Conservation (phyloP, 352 stramenopile genomes). For the Achlya hypogyna region DNA sequence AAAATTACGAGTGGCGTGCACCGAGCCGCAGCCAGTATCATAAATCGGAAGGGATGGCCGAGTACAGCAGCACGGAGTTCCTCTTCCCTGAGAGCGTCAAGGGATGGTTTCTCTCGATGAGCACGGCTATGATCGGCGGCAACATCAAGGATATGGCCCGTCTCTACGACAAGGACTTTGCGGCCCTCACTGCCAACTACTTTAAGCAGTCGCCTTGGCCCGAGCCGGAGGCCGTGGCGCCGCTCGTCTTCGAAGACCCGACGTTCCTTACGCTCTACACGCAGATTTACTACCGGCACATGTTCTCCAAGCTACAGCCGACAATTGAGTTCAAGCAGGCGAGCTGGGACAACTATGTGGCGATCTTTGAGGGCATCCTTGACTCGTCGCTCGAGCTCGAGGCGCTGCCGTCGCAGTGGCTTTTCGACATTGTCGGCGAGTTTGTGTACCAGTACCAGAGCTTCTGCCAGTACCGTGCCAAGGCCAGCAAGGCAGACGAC, state of each 20-base stretch:
- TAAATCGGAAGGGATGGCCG: slow-evolving; percentile 11
- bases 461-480: slow-evolving; percentile 94
- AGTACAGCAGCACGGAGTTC: slow-evolving; percentile 72
- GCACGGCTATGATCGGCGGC: slow-evolving; percentile 74
- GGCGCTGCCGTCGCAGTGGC: slow-evolving; percentile 91
- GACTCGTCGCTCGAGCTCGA: slow-evolving; percentile 72
- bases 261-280: slow-evolving; percentile 95
- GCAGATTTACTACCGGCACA: slow-evolving; percentile 95
- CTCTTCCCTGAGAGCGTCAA: slow-evolving; percentile 81
- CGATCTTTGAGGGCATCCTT: slow-evolving; percentile 92
- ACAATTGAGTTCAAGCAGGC: slow-evolving; percentile 86
- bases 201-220: slow-evolving; percentile 93
- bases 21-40: background rate
- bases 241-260: slow-evolving; percentile 76
- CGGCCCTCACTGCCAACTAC: slow-evolving; percentile 87
- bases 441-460: slow-evolving; percentile 99
- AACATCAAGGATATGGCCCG: slow-evolving; percentile 76
- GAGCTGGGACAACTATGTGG: slow-evolving; percentile 90
- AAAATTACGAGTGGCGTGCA: background rate
- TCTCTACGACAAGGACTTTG: slow-evolving; percentile 84
- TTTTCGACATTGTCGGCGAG: slow-evolving; percentile 98
- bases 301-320: slow-evolving; percentile 87
- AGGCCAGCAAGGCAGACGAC: slow-evolving; percentile 49
- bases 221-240: slow-evolving; percentile 55
- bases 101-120: slow-evolving; percentile 83